Base-by-base conservation (phyloP, 768 basidiomycete genomes). In the Leccinum subgranulosum region DNA sequence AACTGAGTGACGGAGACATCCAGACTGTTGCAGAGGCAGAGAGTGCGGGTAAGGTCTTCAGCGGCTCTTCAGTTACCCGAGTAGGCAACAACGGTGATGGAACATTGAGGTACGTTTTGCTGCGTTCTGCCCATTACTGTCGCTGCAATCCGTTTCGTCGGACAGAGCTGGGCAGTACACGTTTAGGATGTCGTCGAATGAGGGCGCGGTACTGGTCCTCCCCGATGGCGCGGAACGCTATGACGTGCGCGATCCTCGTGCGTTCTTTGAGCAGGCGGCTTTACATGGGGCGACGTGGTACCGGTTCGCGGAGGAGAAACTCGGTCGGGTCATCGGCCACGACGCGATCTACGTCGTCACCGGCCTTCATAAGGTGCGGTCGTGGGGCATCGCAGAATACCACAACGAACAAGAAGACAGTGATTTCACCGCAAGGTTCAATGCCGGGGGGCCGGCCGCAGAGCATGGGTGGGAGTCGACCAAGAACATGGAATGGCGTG, bases 331-430 rank as follows among this genome's bases (percentile, higher is more conserved):
- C 53, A 67, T 66, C n/a, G 66, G 66, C 39, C 69, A 70, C 39
- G 69, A 72, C 11, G 56, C 68, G 17, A 63, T 74, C 43, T 76
- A 76, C 36, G 62, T 75, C 34, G 65, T 76, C 41, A 76, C 65
- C 4, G 66, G 67, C 1, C 33, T 67, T 7, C 58, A 69, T 53
- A 67, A 60, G 23, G 64, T 67, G 3, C 59, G 58, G n/a, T 65
- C 72, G 0, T 77, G 73, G 71, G 67, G 65, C 8, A 59, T 69
- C 28, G 73, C 73, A 0, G 55, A 56, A 14, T 70, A 66, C 36
- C 53, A 57, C 12, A 53, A 63, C 25, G 60, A 59, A 29, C 33
- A 28, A 3, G 59, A 52, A 3, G 7, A 25, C 5, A 5, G 39
- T 12, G 56, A 56, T 2, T 58, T 65, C 23, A 39, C 49, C 1